These are phyloP conservation scores for Argentina anserina DNA, from an alignment of 306 rosid species.

Conservation along the genomic window DNA sequence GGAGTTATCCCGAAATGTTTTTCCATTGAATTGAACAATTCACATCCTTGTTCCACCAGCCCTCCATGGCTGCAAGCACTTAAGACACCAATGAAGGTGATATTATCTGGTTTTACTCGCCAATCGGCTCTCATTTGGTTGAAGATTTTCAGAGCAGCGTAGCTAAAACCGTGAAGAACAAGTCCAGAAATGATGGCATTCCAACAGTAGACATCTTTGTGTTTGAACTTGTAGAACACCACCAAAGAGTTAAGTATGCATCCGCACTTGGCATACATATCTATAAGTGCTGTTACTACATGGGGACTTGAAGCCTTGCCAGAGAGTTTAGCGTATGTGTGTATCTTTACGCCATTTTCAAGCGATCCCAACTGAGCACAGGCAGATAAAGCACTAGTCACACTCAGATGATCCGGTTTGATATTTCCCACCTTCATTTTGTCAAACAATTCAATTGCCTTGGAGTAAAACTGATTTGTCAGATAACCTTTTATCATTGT, in stretches of 20 bases:
- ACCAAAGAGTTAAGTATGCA: constrained; percentile 18
- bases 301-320: constrained; percentile 22
- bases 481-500: constrained; percentile 24
- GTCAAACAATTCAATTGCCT: constrained; percentile 16
- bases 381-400: constrained; percentile 28
- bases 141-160: constrained; percentile 21
- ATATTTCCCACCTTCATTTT: constrained; percentile 22
- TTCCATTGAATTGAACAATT: constrained; percentile 21
- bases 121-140: constrained; percentile 15
- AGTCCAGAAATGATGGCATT: constrained; percentile 32
- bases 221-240: constrained; percentile 24
- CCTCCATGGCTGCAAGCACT: constrained; percentile 38
- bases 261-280: constrained; percentile 39
- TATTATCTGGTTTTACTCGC: constrained; percentile 27
- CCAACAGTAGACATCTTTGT: constrained; percentile 29
- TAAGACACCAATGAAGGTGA: constrained; percentile 31
- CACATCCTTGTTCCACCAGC: constrained; percentile 25
- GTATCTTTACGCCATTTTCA: constrained; percentile 21
- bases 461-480: constrained; percentile 12
- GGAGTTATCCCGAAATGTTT: constrained; percentile 16
- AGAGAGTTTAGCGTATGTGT: constrained; percentile 10
- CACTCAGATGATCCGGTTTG: constrained; percentile 23
- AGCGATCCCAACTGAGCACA: constrained; percentile 27
- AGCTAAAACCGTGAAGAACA: constrained; percentile 24
- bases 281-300: constrained; percentile 28